Base-by-base conservation (phyloP, 306 rosid genomes). In the Amphicarpaea edgeworthii region DNA sequence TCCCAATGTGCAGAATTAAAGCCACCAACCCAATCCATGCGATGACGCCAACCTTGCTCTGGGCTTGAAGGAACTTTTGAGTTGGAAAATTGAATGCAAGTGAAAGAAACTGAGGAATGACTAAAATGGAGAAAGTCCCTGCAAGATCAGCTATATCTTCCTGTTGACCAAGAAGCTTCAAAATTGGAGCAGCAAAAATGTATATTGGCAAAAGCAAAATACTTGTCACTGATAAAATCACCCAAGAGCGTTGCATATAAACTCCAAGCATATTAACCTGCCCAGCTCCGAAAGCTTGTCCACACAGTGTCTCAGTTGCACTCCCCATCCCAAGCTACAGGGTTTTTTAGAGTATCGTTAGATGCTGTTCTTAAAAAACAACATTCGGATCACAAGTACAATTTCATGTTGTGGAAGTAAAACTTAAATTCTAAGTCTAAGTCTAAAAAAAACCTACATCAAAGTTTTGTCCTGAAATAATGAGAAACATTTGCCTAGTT, bases 231-330 rank as follows among this genome's bases (percentile, higher is more conserved):
- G 54, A 72, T 19, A 94, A 82, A 73, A 94, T 90, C 26, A 87
- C 68, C 94, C 94, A 91, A 4, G 98, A 94, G 7, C 98, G 87
- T 81, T 94, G 98, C 97, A 90, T 81, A 77, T 94, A 94, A 59
- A 94, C 73, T 10, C 98, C 98, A 42, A 94, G 98, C 90, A 90
- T 61, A 32, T 81, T 1, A 49, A 87, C 32, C 66, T 85, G 91
- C 43, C 98, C 98, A 32, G 98, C 98, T 12, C 98, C 97, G 72
- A 73, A 91, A 19, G 98, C 96, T 87, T 94, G 98, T 32, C 98
- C 97, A 40, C 98, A 94, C 0, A 94, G 85, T 16, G 97, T 94
- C 89, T 91, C 98, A 0, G 90, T 53, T 15, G 98, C 98, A 46
- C 97, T 91, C 43, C 96, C 96, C 98, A 92, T 93, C 12, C 98